A percentile compares a stretch with the other conserved stretches of the same genome.
These are phyloP conservation scores for Trametes punicea DNA, from an alignment of 768 basidiomycete genomes.

Conservation along the genomic window DNA sequence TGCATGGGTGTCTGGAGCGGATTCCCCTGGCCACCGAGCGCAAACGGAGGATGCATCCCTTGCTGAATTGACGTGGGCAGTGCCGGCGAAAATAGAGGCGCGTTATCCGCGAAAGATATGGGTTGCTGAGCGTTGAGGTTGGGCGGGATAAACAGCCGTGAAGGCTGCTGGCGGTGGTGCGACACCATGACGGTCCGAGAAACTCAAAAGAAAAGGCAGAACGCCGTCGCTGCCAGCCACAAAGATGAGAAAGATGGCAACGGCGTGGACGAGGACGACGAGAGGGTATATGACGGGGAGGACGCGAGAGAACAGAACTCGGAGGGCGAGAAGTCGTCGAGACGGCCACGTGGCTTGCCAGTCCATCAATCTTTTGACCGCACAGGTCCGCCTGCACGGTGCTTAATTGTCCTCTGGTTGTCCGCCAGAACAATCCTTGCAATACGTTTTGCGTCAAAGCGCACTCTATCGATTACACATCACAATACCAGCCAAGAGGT, in stretches of 20 bases:
- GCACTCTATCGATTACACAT: too few species aligned
- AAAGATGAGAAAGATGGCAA: not conserved
- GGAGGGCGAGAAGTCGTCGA: not conserved
- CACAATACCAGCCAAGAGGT: too few species aligned
- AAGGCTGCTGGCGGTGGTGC: constrained; percentile 41
- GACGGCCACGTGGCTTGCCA: constrained; percentile 2
- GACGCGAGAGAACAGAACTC: not conserved
- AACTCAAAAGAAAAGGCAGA: not conserved
- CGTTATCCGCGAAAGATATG: constrained; percentile 39
- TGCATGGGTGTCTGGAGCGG: constrained; percentile 74
- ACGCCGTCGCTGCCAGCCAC: not conserved
- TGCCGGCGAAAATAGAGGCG: constrained; percentile 60
- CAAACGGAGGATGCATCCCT: constrained; percentile 52
- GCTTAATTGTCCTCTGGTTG: not conserved
- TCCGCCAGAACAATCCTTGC: too few species aligned
- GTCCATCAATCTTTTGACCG: not conserved
- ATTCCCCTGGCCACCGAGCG: constrained; percentile 29
- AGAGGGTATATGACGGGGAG: constrained; percentile 9
- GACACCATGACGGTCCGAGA: constrained; percentile 20
- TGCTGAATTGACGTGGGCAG: constrained; percentile 58
- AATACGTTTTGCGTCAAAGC: too few species aligned
- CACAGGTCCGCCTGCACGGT: not conserved
- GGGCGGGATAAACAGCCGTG: constrained; percentile 56
- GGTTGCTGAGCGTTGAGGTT: constrained; percentile 56
- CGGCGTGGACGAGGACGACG: not conserved